Percentiles rank a stretch among this genome's conserved stretches.
Conservation (phyloP, 2,329 filamentous ascomycete genomes). For the Cordyceps javanica region DNA sequence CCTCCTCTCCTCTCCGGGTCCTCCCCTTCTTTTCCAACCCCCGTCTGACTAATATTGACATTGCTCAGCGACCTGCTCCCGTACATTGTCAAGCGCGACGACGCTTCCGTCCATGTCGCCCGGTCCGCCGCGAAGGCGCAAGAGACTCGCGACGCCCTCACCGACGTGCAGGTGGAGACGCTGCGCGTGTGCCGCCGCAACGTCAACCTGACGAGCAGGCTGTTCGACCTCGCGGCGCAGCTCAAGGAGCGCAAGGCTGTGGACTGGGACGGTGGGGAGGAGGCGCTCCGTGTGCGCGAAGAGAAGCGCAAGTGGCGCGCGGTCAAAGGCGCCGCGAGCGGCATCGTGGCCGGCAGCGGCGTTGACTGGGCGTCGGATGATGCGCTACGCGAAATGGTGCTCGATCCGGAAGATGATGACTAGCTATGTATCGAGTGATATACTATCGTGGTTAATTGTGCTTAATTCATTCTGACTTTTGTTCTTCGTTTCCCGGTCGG, state of each 20-base stretch:
- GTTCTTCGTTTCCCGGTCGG: not conserved
- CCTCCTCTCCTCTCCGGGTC: constrained; percentile 12
- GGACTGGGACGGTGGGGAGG: constrained; percentile 49
- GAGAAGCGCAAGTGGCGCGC: constrained; percentile 65
- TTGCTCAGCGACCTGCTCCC: constrained; percentile 57
- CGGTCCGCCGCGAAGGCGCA: constrained; percentile 49
- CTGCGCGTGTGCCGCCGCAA: constrained; percentile 54
- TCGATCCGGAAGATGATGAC: constrained; percentile 54
- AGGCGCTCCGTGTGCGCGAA: constrained; percentile 48
- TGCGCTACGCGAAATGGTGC: constrained; percentile 60
- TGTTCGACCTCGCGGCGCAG: constrained; percentile 58
- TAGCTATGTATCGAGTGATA: constrained; percentile 12
- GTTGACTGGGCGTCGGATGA: constrained; percentile 73
- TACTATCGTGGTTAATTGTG: not conserved
- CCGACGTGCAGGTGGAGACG: constrained; percentile 51
- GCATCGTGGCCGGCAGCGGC: constrained; percentile 73
- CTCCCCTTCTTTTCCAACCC: too few relatives aligned
- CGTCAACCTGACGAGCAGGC: constrained; percentile 51
- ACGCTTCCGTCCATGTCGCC: constrained; percentile 57
- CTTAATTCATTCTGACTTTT: not conserved
- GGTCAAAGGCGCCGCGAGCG: constrained; percentile 73
- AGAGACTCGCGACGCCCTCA: constrained; percentile 45
- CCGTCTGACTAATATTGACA: not conserved
- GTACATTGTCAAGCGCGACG: constrained; percentile 61
- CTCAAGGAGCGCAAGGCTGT: constrained; percentile 47